A percentile compares a stretch with the other conserved stretches of the same genome.
Conservation (phyloP, 306 rosid genomes). For the Inga laurina region DNA sequence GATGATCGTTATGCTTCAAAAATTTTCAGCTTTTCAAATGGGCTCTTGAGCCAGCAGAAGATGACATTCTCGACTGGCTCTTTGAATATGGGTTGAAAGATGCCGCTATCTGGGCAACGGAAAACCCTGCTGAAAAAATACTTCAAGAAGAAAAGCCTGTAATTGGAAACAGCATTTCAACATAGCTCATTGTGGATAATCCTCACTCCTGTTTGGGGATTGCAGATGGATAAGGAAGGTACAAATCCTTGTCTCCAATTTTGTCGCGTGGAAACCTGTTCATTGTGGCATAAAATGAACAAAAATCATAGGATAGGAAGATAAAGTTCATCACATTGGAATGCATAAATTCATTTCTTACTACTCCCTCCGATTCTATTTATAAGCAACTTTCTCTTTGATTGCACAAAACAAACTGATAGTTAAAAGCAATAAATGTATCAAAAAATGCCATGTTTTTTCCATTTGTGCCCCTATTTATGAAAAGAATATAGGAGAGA, state of each 20-base stretch:
- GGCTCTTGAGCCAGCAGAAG: constrained; percentile 74
- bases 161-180: constrained; percentile 26
- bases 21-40: constrained; percentile 50
- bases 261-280: not conserved
- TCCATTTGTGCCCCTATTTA: too few relatives aligned
- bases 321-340: not conserved
- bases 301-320: not conserved
- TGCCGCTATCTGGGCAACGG: constrained; percentile 62
- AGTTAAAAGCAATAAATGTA: too few relatives aligned
- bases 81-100: constrained; percentile 63
- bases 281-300: not conserved
- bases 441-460: too few relatives aligned
- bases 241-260: not conserved
- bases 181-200: constrained; percentile 18
- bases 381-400: too few relatives aligned
- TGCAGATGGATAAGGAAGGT: constrained; percentile 14
- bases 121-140: constrained; percentile 52
- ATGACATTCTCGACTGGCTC: constrained; percentile 53
- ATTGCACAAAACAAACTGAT: too few relatives aligned
- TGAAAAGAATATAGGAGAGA: too few relatives aligned
- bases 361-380: too few relatives aligned
- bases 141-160: constrained; percentile 43
- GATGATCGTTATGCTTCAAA: constrained; percentile 24
- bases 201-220: not conserved
- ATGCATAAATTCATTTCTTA: not conserved